Evolutionary conservation across 2,329 filamentous ascomycete genomes (phyloP), one percentile per base, ranked within the genome.

Genomic region (Aspergillus sp.): DNA sequence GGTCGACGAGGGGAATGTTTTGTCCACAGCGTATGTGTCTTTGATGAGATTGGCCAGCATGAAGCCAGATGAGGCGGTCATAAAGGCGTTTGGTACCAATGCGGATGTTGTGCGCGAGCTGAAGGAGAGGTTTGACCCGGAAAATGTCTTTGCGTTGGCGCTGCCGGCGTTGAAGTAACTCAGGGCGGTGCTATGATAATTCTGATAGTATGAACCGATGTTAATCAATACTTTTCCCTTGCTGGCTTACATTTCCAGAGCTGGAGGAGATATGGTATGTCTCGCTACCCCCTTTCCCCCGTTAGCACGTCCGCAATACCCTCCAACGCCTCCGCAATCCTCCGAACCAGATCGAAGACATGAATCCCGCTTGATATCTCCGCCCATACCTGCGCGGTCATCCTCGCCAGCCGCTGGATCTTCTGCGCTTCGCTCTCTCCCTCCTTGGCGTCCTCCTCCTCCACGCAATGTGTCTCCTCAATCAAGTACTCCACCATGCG

Each of bases 321-420:
- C 13, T 39, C 47, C 47, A 65, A 57, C 25, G 45, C 41, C 30
- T 50, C 47, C 10, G 62, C 63, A 23, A 66, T 65, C 45, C 62
- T 49, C 4, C 54, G 55, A 3, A 67, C 64, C 4, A 67, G 53
- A 19, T 66, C 55, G 43, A 63, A 67, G n/a, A 86, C 58, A 86
- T 78, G 48, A 82, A 80, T 0, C 1, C 73, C 73, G 45, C 72
- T 69, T 54, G 71, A 71, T 7, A 73, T 67, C 25, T 66, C 60
- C 2, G 70, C 69, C 74, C 74, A 76, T 21, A 75, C 54, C 28
- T 62, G 67, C 8, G 71, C 57, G 5, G 66, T 66, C 13, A 62
- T 64, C 23, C 9, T 49, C 43, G 5, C 48, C 15, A 57, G 36
- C 19, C 25, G 41, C 25, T 10, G 38, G 17, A 52, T 50, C 32